Conservation (phyloP, 73 alveolate genomes). For the Symbiodinium natans region DNA sequence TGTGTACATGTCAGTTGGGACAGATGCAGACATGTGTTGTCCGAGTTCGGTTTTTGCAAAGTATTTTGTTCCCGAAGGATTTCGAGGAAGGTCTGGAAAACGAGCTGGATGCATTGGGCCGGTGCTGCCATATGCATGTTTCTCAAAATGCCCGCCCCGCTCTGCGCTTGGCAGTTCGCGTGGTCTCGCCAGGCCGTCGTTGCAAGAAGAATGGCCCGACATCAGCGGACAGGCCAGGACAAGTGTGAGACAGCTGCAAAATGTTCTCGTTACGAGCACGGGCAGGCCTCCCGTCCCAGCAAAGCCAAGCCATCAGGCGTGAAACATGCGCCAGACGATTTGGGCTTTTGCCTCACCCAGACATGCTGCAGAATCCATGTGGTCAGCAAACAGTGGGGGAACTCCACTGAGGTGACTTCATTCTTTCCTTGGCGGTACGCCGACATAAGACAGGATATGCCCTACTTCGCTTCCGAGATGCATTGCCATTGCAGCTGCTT, state of each 20-base stretch:
- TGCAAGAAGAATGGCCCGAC: background rate
- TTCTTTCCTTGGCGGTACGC: constrained; percentile 44
- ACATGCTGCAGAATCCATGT: too few species aligned
- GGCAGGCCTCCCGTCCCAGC: background rate
- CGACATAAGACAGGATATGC: constrained; percentile 60
- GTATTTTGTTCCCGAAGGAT: background rate
- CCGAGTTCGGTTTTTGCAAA: background rate
- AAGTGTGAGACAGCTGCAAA: too few species aligned
- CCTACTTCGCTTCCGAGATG: constrained; percentile 37
- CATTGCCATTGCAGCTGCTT: constrained; percentile 44
- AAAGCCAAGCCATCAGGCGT: background rate
- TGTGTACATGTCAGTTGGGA: background rate
- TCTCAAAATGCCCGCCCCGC: too few species aligned
- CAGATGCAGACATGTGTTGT: too few species aligned
- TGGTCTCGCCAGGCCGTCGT: background rate
- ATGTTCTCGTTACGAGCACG: background rate
- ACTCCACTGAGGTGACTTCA: constrained; percentile 30
- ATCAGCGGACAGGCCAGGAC: too few species aligned
- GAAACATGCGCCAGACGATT: background rate
- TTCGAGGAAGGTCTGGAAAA: background rate
- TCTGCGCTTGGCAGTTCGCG: too few species aligned
- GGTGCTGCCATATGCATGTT: too few species aligned
- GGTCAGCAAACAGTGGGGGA: too few species aligned
- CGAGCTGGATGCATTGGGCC: background rate
- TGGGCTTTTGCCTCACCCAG: background rate